phyloP scores from a whole-genome alignment of 352 stramenopile species.

The Globisporangium barbulae region DNA sequence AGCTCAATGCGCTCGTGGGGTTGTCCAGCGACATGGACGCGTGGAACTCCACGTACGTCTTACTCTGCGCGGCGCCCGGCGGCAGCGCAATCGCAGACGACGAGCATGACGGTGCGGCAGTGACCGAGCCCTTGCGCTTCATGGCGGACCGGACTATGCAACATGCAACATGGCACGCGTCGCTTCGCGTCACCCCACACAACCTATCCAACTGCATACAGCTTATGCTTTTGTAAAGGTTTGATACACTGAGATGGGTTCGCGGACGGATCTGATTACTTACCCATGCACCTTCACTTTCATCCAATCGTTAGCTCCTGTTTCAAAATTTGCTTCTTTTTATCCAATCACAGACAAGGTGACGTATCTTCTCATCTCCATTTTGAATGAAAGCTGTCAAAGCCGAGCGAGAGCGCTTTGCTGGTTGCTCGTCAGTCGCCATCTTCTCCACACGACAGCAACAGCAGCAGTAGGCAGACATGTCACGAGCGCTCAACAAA shows the following conservation, averaged over 20 bases:
- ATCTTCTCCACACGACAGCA: neutral
- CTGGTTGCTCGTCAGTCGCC: neutral
- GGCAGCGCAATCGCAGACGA: constrained; percentile 1
- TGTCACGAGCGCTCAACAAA: constrained; percentile 25
- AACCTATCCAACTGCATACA: constrained; percentile 6
- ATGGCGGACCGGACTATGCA: neutral
- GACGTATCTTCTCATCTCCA: neutral
- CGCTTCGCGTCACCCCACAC: constrained; percentile 3
- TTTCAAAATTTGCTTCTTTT: neutral
- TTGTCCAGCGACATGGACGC: constrained; percentile 66
- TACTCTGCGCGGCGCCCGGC: neutral
- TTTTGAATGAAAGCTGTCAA: constrained; percentile 4
- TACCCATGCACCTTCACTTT: constrained; percentile 1
- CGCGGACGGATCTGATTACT: constrained; percentile 12
- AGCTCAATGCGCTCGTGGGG: constrained; percentile 17
- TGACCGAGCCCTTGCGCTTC: constrained; percentile 1
- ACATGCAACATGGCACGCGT: neutral
- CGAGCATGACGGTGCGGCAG: neutral
- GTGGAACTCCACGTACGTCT: constrained; percentile 51
- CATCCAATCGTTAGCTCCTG: neutral
- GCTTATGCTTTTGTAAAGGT: constrained; percentile 2
- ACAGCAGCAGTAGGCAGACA: constrained; percentile 3
- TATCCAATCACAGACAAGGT: constrained; percentile 1
- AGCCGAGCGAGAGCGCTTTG: neutral
- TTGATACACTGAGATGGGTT: constrained; percentile 2